These are phyloP conservation scores for Tricholomella constricta DNA, from an alignment of 768 basidiomycete genomes.

Conservation along the genomic window DNA sequence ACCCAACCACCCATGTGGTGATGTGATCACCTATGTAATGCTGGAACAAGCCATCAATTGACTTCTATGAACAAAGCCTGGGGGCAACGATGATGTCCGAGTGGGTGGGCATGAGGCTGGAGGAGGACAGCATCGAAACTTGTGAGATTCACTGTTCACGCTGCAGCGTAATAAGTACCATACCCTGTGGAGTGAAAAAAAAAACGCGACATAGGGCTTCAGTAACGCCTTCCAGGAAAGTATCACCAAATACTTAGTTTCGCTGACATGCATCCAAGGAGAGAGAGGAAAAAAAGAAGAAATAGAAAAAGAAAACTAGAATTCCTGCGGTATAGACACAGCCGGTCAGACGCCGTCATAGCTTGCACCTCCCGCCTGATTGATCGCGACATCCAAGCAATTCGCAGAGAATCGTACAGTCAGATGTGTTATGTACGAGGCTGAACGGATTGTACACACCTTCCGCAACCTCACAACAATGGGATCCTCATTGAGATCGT, in stretches of 20 bases:
- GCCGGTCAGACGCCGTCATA: conserved; percentile 74
- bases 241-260: conserved; percentile 1
- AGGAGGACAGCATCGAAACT: conserved; percentile 63
- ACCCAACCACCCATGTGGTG: no score
- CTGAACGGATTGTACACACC: conserved; percentile 52
- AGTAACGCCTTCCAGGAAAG: background rate
- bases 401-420: conserved; percentile 12
- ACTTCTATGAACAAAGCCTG: conserved; percentile 86
- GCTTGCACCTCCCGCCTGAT: conserved; percentile 85
- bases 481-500: conserved; percentile 86
- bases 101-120: conserved; percentile 88
- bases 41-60: conserved; percentile 94
- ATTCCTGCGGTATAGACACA: conserved; percentile 8
- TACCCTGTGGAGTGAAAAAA: background rate
- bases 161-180: background rate
- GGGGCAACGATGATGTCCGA: conserved; percentile 77
- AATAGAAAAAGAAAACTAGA: no score
- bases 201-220: no score
- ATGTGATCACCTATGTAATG: no score
- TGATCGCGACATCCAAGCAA: conserved; percentile 18
- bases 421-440: conserved; percentile 10
- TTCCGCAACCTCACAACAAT: conserved; percentile 82
- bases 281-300: no score
- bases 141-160: conserved; percentile 54
- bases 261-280: conserved; percentile 12